phyloP scores from a whole-genome alignment of 306 rosid species.

The Ormosia emarginata region DNA sequence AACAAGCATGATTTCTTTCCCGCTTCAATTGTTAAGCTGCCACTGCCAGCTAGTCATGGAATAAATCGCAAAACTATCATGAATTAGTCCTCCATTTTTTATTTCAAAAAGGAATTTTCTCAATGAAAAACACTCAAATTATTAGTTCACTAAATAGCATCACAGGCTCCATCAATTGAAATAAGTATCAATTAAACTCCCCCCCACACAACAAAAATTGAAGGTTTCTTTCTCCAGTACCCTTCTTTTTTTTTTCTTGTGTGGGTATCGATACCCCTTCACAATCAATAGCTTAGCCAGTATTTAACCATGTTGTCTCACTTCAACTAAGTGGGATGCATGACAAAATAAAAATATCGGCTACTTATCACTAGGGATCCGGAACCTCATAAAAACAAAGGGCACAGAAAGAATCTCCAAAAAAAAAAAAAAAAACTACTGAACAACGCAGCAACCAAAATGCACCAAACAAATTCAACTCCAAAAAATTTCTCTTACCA shows the following conservation, averaged over 20 bases:
- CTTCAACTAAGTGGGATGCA: no score
- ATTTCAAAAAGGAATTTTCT: not conserved
- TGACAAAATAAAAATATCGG: no score
- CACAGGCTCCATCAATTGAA: not conserved
- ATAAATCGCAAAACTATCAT: no score
- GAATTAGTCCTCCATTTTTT: not conserved
- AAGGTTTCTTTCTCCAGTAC: not conserved
- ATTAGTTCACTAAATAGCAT: not conserved
- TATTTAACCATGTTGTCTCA: not conserved
- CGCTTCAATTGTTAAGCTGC: not conserved
- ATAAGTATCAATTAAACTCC: not conserved
- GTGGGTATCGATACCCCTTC: not conserved
- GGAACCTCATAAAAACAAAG: no score
- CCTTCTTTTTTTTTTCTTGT: not conserved
- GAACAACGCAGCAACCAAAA: not conserved
- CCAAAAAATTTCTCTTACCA: conserved; percentile 34
- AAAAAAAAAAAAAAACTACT: no score
- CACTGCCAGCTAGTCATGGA: not conserved
- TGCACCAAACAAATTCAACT: not conserved
- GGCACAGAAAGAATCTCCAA: no score
- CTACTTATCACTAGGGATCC: no score
- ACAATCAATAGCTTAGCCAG: not conserved
- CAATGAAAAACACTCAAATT: not conserved
- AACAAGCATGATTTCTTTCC: not conserved
- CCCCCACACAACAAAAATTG: not conserved